Percentiles rank a stretch among this genome's conserved stretches.
Conservation (phyloP, 495 filamentous ascomycete genomes). For the Tuber melanosporum region DNA sequence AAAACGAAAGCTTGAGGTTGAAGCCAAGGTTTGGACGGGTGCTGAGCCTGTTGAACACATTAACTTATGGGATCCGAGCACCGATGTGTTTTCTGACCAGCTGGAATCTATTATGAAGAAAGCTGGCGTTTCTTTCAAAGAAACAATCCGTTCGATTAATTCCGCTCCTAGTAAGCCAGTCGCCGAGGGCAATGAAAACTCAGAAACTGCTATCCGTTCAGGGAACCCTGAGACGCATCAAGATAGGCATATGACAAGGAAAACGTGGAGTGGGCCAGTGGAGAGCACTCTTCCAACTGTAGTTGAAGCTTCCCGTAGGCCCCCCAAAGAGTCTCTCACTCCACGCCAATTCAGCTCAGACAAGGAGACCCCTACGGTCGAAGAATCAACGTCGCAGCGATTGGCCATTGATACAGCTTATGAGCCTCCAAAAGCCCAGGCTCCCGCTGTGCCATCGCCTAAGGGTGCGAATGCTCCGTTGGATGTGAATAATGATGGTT, state of each 20-base stretch:
- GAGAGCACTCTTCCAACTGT: constrained; percentile 3
- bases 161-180: constrained; percentile 13
- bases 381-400: not conserved
- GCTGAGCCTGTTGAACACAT: constrained; percentile 21
- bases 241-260: not conserved
- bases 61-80: constrained; percentile 5
- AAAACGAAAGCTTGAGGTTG: constrained; percentile 47
- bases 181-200: constrained; percentile 15
- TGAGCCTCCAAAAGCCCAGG: not conserved
- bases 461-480: constrained; percentile 20
- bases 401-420: not conserved
- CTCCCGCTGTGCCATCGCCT: constrained; percentile 25
- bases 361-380: not conserved
- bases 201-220: not conserved
- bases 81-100: not conserved
- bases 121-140: constrained; percentile 22
- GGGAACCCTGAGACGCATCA: constrained; percentile 14
- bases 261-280: not conserved
- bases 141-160: constrained; percentile 9
- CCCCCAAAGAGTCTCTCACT: constrained; percentile 7
- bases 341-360: not conserved
- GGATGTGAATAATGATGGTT: constrained; percentile 5
- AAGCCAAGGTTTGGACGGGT: constrained; percentile 21
- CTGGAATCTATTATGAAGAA: constrained; percentile 33
- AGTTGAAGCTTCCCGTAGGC: constrained; percentile 29